These are phyloP conservation scores for Zasmidium citrigriseum DNA, from an alignment of 2,329 filamentous ascomycete genomes.

Conservation along the genomic window DNA sequence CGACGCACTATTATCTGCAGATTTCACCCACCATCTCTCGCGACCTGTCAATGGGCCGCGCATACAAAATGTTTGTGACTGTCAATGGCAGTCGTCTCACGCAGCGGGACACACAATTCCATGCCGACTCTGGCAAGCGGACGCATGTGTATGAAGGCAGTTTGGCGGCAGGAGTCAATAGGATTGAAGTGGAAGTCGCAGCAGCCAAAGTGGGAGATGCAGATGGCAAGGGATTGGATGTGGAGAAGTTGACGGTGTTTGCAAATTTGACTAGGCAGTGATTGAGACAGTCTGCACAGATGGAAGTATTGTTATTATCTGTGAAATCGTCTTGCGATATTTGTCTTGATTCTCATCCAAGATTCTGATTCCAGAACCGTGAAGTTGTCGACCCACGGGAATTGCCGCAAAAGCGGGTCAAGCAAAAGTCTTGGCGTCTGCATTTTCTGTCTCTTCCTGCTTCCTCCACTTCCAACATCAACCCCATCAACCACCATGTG, in stretches of 20 bases:
- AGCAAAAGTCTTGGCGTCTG: too few relatives aligned
- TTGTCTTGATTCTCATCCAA: too few relatives aligned
- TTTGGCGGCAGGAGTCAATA: conserved; percentile 71
- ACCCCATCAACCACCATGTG: background rate
- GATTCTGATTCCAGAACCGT: too few relatives aligned
- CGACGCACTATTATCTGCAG: conserved; percentile 69
- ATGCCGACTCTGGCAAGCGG: conserved; percentile 37
- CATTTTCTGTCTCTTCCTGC: background rate
- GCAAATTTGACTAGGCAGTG: conserved; percentile 62
- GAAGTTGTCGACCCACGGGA: too few relatives aligned
- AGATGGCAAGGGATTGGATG: conserved; percentile 53
- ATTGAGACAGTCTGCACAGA: too few relatives aligned
- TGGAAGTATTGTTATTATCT: too few relatives aligned
- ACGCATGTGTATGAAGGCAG: conserved; percentile 75
- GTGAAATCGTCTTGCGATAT: too few relatives aligned
- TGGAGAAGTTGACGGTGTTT: conserved; percentile 77
- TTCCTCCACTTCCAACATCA: background rate
- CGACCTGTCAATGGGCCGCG: conserved; percentile 61
- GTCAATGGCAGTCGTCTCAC: conserved; percentile 66
- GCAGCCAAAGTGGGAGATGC: conserved; percentile 52
- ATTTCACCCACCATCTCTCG: conserved; percentile 65
- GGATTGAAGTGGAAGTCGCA: conserved; percentile 75
- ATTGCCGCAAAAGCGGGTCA: too few relatives aligned
- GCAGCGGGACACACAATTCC: conserved; percentile 47
- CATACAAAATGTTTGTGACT: conserved; percentile 75